Conservation (phyloP, 2,329 filamentous ascomycete genomes). For the Lasiodiplodia sp. region DNA sequence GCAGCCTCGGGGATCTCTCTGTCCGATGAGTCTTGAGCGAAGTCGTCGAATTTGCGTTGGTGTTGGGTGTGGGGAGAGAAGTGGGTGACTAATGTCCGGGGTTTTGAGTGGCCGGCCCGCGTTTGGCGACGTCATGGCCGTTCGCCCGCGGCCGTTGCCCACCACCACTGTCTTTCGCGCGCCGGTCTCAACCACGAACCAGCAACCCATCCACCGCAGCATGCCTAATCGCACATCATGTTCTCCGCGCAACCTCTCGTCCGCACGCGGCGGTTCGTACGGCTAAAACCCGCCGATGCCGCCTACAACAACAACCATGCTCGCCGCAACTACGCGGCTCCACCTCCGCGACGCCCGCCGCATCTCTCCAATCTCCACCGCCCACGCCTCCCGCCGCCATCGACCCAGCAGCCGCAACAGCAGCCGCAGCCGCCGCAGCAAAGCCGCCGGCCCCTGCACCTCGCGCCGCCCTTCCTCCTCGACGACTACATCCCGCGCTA, state of each 20-base stretch:
- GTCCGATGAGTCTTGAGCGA: background rate
- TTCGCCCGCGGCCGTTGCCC: background rate
- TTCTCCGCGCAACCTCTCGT: background rate
- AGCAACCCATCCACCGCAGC: slow-evolving; percentile 2
- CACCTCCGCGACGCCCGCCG: background rate
- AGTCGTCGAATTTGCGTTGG: background rate
- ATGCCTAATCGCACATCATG: slow-evolving; percentile 10
- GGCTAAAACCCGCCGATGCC: slow-evolving; percentile 7
- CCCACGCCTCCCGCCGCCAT: background rate
- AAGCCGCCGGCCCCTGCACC: slow-evolving; percentile 53
- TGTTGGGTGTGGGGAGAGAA: background rate
- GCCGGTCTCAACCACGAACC: background rate
- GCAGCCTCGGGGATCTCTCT: background rate
- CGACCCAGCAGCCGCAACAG: background rate
- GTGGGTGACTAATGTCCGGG: background rate
- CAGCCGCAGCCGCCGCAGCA: background rate
- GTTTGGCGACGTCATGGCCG: background rate
- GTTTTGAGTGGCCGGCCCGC: background rate
- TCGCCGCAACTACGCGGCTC: background rate
- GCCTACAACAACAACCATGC: background rate
- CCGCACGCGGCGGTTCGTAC: slow-evolving; percentile 6
- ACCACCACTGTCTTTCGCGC: background rate
- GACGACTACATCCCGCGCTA: slow-evolving; percentile 78
- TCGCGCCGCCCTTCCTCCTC: slow-evolving; percentile 73
- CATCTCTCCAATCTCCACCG: background rate